Evolutionary conservation across 805 yeast genomes (phyloP).

Genomic region (Debaryomyces hansenii): DNA sequence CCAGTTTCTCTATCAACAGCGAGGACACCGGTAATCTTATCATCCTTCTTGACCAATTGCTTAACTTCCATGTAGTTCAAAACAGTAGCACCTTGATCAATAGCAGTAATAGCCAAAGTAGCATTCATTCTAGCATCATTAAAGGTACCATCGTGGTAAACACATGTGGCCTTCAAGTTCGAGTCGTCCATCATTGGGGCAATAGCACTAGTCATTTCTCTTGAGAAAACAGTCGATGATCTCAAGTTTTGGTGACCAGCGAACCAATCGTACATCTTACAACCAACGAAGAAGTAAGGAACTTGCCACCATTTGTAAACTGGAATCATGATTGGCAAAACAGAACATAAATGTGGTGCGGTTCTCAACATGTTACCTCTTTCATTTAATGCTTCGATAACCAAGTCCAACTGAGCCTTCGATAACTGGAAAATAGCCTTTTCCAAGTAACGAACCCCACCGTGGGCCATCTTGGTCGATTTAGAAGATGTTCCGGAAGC

Average conservation of each 20-base stretch:
- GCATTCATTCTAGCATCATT: constrained; percentile 91
- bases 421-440: constrained; percentile 92
- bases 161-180: constrained; percentile 83
- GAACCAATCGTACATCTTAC: constrained; percentile 87
- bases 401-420: constrained; percentile 84
- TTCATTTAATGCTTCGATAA: constrained; percentile 85
- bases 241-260: constrained; percentile 88
- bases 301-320: constrained; percentile 94
- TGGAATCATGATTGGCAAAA: constrained; percentile 94
- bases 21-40: constrained; percentile 69
- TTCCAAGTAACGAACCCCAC: constrained; percentile 94
- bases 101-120: constrained; percentile 81
- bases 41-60: constrained; percentile 64
- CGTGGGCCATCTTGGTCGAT: constrained; percentile 95
- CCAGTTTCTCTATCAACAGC: constrained; percentile 74
- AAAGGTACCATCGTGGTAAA: constrained; percentile 93
- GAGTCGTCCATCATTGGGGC: constrained; percentile 85
- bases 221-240: constrained; percentile 69
- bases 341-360: constrained; percentile 86
- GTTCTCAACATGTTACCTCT: constrained; percentile 82
- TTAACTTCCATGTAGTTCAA: constrained; percentile 83
- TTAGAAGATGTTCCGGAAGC: constrained; percentile 93
- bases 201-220: constrained; percentile 62
- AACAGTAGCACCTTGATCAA: constrained; percentile 84
- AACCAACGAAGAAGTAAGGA: constrained; percentile 90